phyloP scores from a whole-genome alignment of 257 asterid species.

The Craterostigma plantagineum region DNA sequence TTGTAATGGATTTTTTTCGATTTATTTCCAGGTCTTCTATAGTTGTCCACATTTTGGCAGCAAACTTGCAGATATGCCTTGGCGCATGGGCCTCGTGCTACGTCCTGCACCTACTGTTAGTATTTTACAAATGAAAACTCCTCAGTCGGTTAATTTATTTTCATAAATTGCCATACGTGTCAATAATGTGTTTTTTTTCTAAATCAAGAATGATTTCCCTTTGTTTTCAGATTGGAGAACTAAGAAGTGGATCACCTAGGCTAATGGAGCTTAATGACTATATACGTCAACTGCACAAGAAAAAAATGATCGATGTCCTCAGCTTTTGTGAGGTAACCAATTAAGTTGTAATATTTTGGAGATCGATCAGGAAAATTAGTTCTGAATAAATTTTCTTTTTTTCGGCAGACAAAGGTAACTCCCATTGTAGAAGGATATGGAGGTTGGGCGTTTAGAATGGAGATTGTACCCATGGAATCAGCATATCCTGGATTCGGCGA shows the following conservation, averaged over 20 bases:
- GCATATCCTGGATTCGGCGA: slow-evolving; percentile 97
- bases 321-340: slow-evolving; percentile 76
- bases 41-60: slow-evolving; percentile 99
- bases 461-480: slow-evolving; percentile 88
- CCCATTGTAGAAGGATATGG: slow-evolving; percentile 98
- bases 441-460: slow-evolving; percentile 95
- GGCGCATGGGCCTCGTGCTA: slow-evolving; percentile 95
- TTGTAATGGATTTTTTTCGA: slow-evolving; percentile 1
- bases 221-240: slow-evolving; percentile 74
- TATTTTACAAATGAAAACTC: slow-evolving; percentile 4
- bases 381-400: neutral
- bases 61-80: slow-evolving; percentile 98
- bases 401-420: slow-evolving; percentile 80
- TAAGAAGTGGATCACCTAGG: slow-evolving; percentile 97
- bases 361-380: neutral
- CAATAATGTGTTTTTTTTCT: no score
- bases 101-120: slow-evolving; percentile 99
- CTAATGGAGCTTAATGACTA: slow-evolving; percentile 82
- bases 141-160: neutral
- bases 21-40: slow-evolving; percentile 59
- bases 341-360: no score
- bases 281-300: slow-evolving; percentile 53
- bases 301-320: slow-evolving; percentile 71
- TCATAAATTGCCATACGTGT: no score
- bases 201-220: slow-evolving; percentile 4